Percentiles rank a stretch among this genome's conserved stretches.
Conservation (phyloP, 2,329 filamentous ascomycete species). For the Scytalidium lignicola region DNA sequence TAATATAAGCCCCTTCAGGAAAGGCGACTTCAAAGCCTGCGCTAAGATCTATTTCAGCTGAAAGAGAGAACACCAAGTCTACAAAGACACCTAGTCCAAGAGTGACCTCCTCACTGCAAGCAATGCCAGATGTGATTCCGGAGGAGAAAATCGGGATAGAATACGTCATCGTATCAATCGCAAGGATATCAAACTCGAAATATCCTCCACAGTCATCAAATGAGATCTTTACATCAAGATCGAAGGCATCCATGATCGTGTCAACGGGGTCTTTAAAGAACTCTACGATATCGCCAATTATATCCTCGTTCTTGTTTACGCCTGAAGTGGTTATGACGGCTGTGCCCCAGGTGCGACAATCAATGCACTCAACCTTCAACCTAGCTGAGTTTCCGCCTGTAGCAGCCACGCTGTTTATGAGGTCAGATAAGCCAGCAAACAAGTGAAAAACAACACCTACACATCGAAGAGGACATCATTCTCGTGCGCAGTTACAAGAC, state of each 20-base stretch:
- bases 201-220: constrained; percentile 16
- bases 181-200: constrained; percentile 15
- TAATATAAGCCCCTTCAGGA: constrained; percentile 16
- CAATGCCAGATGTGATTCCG: constrained; percentile 8
- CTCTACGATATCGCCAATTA: constrained; percentile 10
- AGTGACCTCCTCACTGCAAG: constrained; percentile 14
- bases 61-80: constrained; percentile 18
- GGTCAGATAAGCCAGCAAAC: background rate
- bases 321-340: constrained; percentile 17
- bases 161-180: constrained; percentile 10
- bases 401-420: constrained; percentile 1
- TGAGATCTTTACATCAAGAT: constrained; percentile 14
- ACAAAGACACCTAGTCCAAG: constrained; percentile 16
- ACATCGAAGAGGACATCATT: constrained; percentile 16
- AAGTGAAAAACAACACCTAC: constrained; percentile 6
- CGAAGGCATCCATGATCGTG: constrained; percentile 10
- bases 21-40: constrained; percentile 20
- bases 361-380: constrained; percentile 11
- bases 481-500: constrained; percentile 6
- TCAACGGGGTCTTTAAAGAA: constrained; percentile 15
- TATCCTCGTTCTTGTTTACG: constrained; percentile 8
- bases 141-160: constrained; percentile 15
- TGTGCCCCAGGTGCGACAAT: constrained; percentile 19
- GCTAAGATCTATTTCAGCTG: constrained; percentile 13
- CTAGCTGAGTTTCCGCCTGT: constrained; percentile 7